phyloP scores from a whole-genome alignment of 164 flowering plant genomes.

The Tetrastigma voinierianum region DNA sequence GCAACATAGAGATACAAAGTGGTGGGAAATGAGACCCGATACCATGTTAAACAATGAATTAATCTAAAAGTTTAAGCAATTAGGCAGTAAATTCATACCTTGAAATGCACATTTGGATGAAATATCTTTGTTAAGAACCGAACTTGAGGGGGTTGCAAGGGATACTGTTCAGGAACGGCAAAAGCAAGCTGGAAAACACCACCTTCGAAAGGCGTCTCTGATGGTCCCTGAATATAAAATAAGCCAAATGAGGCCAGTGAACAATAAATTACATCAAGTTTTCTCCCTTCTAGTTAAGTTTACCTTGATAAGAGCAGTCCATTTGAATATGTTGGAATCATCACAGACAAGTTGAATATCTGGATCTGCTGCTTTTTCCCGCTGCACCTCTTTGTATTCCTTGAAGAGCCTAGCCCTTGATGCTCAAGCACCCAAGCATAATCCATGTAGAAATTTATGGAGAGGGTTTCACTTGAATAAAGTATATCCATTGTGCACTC shows the following conservation, averaged over 20 bases:
- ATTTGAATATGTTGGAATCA: conserved; percentile 89
- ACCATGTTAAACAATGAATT: no score
- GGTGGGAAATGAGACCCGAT: no score
- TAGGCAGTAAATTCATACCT: conserved; percentile 42
- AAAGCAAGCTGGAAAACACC: conserved; percentile 95
- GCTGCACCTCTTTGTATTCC: conserved; percentile 93
- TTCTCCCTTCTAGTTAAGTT: not conserved
- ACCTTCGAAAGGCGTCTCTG: conserved; percentile 96
- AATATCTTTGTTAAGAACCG: conserved; percentile 93
- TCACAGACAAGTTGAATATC: conserved; percentile 94
- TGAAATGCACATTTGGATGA: conserved; percentile 98
- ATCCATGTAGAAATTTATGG: no score
- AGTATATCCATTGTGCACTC: no score
- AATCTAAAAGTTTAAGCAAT: not conserved
- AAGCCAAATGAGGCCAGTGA: conserved; percentile 1
- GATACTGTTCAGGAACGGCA: conserved; percentile 94
- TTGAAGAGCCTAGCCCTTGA: conserved; percentile 91
- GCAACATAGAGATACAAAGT: no score
- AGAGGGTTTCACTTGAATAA: no score
- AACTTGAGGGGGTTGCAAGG: conserved; percentile 97
- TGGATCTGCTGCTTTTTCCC: conserved; percentile 82
- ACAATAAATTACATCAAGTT: not conserved
- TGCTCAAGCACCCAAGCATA: conserved; percentile 39
- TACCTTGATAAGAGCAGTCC: conserved; percentile 97
- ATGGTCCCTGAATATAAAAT: conserved; percentile 65